These are phyloP conservation scores for Leucosporidium creatinivorum DNA, from an alignment of 768 basidiomycete species.

Conservation along the genomic window DNA sequence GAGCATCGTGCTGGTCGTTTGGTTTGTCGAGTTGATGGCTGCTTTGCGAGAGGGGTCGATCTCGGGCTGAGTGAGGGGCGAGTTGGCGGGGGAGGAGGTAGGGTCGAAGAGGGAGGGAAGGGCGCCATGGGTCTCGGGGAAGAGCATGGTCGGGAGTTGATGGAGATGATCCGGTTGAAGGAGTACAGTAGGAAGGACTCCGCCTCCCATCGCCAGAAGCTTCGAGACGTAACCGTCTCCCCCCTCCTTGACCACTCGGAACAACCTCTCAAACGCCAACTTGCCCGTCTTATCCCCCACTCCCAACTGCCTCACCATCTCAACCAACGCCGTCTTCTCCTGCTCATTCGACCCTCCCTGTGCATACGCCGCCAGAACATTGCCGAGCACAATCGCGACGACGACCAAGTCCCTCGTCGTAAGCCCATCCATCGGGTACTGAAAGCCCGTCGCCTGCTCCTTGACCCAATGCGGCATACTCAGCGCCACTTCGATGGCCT, in stretches of 20 bases:
- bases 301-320: constrained; percentile 34
- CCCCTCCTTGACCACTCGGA: constrained; percentile 39
- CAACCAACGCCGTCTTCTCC: constrained; percentile 35
- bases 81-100: not conserved
- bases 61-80: not conserved
- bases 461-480: constrained; percentile 27
- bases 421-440: constrained; percentile 12
- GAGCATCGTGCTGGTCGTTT: constrained; percentile 37
- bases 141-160: constrained; percentile 43
- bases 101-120: constrained; percentile 42
- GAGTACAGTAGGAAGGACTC: constrained; percentile 46
- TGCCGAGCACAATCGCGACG: constrained; percentile 18
- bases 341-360: constrained; percentile 33
- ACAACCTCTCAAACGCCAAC: constrained; percentile 33
- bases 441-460: not conserved
- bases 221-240: constrained; percentile 42
- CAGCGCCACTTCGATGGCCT: constrained; percentile 48
- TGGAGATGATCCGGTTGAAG: constrained; percentile 46
- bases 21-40: constrained; percentile 22
- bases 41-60: constrained; percentile 7
- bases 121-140: constrained; percentile 42
- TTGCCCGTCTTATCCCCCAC: constrained; percentile 27
- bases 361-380: constrained; percentile 17
- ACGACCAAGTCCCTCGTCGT: constrained; percentile 25
- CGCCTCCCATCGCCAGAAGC: constrained; percentile 43